Evolutionary conservation across 176 grass and related monocot species (phyloP).

Genomic region (Luzula sylvatica): DNA sequence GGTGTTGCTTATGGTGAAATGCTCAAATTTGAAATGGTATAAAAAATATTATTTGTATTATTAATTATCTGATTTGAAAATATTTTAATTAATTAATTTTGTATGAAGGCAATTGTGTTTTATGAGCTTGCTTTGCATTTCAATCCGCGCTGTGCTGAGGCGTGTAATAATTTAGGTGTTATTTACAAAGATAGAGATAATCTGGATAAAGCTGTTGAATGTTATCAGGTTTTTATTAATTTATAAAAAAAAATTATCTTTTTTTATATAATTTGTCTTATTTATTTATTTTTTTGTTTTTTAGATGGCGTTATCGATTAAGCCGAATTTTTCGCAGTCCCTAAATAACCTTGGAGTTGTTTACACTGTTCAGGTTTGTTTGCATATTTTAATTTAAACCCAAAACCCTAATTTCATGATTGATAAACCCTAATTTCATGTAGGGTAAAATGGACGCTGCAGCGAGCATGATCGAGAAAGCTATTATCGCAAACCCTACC

Average conservation of each 20-base stretch:
- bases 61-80: neutral
- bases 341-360: conserved; percentile 98
- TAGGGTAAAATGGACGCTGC: conserved; percentile 99
- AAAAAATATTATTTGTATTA: too few relatives aligned
- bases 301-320: conserved; percentile 95
- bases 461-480: conserved; percentile 92
- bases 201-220: conserved; percentile 98
- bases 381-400: too few relatives aligned
- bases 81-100: conserved; percentile 9
- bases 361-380: conserved; percentile 89
- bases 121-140: conserved; percentile 98
- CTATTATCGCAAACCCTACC: conserved; percentile 70
- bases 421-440: conserved; percentile 5
- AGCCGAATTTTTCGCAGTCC: conserved; percentile 89
- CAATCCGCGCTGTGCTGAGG: conserved; percentile 93
- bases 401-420: neutral
- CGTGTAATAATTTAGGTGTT: conserved; percentile 96
- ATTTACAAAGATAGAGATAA: conserved; percentile 99
- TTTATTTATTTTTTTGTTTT: conserved; percentile 13
- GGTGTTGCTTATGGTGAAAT: conserved; percentile 99
- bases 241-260: conserved; percentile 4
- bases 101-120: conserved; percentile 94
- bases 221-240: conserved; percentile 60
- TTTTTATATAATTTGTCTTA: neutral
- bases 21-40: conserved; percentile 95